Percentiles rank a stretch among this genome's conserved stretches.
These are phyloP conservation scores for Calonectria henricotiae DNA, from an alignment of 2,329 filamentous ascomycete species.

Conservation along the genomic window DNA sequence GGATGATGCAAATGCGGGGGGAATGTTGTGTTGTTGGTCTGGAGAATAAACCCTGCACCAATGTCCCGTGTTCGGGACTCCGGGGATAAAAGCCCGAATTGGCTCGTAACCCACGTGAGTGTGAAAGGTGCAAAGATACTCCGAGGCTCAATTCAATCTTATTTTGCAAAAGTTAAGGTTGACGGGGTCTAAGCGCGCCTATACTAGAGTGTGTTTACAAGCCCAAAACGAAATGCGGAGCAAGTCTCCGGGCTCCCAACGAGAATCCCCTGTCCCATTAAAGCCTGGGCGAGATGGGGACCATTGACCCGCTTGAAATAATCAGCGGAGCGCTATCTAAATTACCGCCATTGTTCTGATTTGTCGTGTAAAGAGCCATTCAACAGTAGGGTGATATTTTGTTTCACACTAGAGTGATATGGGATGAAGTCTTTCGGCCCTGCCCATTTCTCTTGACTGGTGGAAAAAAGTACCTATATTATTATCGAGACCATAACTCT, in stretches of 20 bases:
- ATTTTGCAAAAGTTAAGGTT: constrained; percentile 3
- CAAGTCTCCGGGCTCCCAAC: constrained; percentile 1
- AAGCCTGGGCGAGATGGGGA: background rate
- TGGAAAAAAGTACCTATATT: constrained; percentile 2
- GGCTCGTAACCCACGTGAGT: background rate
- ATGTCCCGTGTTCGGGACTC: constrained; percentile 4
- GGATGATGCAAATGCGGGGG: background rate
- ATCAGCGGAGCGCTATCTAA: background rate
- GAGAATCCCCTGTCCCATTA: background rate
- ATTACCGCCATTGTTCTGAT: constrained; percentile 1
- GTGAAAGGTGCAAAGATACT: background rate
- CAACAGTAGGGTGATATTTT: background rate
- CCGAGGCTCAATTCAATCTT: background rate
- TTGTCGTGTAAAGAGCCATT: constrained; percentile 5
- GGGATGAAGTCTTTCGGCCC: background rate
- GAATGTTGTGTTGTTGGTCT: background rate
- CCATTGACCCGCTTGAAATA: background rate
- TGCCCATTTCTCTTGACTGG: background rate
- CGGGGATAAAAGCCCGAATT: background rate
- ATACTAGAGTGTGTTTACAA: background rate
- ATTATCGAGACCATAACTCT: background rate
- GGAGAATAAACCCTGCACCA: background rate
- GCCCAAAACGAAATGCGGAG: constrained; percentile 21
- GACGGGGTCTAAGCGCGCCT: constrained; percentile 10
- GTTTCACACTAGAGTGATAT: constrained; percentile 4